Base-by-base conservation (phyloP, 2,329 filamentous ascomycete species). In the Seiridium unicorne region DNA sequence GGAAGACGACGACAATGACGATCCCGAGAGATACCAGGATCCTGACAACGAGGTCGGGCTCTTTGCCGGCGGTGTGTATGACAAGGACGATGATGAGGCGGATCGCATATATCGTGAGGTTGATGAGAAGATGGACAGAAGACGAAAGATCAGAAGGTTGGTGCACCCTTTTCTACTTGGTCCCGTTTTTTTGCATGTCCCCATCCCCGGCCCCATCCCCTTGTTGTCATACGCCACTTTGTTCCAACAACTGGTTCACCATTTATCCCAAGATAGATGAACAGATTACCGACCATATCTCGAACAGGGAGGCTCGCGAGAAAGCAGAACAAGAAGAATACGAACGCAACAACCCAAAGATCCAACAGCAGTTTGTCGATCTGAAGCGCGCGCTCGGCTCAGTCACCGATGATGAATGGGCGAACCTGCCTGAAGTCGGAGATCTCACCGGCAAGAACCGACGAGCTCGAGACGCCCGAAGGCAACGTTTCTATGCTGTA, bases 271-370 rank as follows among this genome's bases (percentile, higher is more conserved):
- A 78, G 80, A 80, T 84, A 81, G 81, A 81, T 85, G 88, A 85
- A 83, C 86, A 91, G 87, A 89, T 86, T 90, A 85, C 89, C 89
- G 89, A 93, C 88, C 65, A 69, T 77, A 84, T 78, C 76, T 77
- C 81, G 74, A 83, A 76, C 84, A 96, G 95, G 86, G 95, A 99
- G 90, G 90, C 89, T 73, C 92, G 95, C 75, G 95, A 99, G 77
- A 82, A 90, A 74, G 85, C 91, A 79, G 94, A 99, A 81, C 87
- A 84, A 74, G 92, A 97, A 73, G 93, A 98, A 71, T 96, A 97
- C 83, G 94, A 99, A 79, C 88, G 90, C 68, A 94, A 97, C 74
- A 98, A 99, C 73, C 95, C 95, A 11, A 99, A 98, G 77, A 97
- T 99, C 57, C 92, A 96, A 72, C 92, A 97, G 67, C 95, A 99